phyloP scores from a whole-genome alignment of 129 eudicot genomes.

The Flaveria robusta region DNA sequence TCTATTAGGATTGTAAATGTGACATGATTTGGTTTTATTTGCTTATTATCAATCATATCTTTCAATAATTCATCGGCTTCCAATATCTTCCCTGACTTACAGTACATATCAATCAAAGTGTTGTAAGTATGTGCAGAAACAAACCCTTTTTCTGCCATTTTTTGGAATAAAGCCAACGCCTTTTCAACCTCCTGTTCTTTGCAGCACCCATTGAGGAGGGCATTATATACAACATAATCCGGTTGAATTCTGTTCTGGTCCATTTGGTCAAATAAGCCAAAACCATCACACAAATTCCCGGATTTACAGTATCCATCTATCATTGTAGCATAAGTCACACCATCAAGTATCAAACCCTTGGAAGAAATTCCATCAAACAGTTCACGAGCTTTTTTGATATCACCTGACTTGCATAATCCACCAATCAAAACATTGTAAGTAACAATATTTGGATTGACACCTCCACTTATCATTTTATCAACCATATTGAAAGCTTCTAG shows the following conservation, averaged over 20 bases:
- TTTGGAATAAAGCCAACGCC: slow-evolving; percentile 60
- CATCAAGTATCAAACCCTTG: slow-evolving; percentile 58
- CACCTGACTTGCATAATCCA: slow-evolving; percentile 68
- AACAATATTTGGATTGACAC: slow-evolving; percentile 65
- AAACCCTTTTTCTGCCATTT: slow-evolving; percentile 54
- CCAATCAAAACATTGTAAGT: slow-evolving; percentile 73
- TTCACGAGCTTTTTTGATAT: slow-evolving; percentile 59
- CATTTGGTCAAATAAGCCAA: slow-evolving; percentile 64
- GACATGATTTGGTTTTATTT: slow-evolving; percentile 62
- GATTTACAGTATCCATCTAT: slow-evolving; percentile 84
- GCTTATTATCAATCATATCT: slow-evolving; percentile 58
- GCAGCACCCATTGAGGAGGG: slow-evolving; percentile 76
- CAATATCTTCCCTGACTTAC: slow-evolving; percentile 61
- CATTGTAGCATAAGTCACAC: slow-evolving; percentile 69
- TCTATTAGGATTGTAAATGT: slow-evolving; percentile 75
- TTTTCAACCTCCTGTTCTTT: slow-evolving; percentile 57
- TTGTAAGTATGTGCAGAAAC: slow-evolving; percentile 65
- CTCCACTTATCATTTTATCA: slow-evolving; percentile 61
- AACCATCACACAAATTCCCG: slow-evolving; percentile 54
- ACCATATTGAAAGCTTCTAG: slow-evolving; percentile 50
- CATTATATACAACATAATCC: slow-evolving; percentile 59
- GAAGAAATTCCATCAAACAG: slow-evolving; percentile 53
- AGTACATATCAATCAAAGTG: slow-evolving; percentile 69
- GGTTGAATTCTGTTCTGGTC: slow-evolving; percentile 45
- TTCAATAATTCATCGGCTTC: slow-evolving; percentile 67